These are phyloP conservation scores for Jamesozyma lodderae DNA, from an alignment of 805 yeast genomes.

Conservation along the genomic window DNA sequence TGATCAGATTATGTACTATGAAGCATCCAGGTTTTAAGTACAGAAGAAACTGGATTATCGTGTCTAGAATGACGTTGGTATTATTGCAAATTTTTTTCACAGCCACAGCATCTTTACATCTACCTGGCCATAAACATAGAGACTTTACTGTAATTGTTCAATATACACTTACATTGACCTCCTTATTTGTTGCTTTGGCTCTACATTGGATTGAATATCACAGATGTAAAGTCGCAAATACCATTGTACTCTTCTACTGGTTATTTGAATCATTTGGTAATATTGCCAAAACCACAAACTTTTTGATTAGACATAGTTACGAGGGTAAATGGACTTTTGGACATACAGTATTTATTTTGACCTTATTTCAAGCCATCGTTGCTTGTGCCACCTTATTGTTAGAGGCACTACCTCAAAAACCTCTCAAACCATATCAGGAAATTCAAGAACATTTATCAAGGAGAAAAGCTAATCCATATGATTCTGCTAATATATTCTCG, in stretches of 20 bases:
- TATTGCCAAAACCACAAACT: constrained; percentile 36
- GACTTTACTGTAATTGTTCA: constrained; percentile 18
- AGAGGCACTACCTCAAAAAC: constrained; percentile 35
- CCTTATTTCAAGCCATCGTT: constrained; percentile 28
- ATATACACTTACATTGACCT: constrained; percentile 27
- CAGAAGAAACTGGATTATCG: constrained; percentile 33
- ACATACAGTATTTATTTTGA: constrained; percentile 22
- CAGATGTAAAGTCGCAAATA: constrained; percentile 55
- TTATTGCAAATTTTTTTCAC: constrained; percentile 27
- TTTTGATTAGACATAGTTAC: constrained; percentile 29
- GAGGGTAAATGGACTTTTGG: constrained; percentile 24
- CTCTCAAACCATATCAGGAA: constrained; percentile 36
- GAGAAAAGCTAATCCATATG: constrained; percentile 32
- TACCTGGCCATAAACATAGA: constrained; percentile 13
- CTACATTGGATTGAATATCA: constrained; percentile 67
- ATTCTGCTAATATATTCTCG: constrained; percentile 56
- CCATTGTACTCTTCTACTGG: constrained; percentile 71
- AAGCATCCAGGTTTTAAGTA: constrained; percentile 26
- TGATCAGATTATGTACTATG: constrained; percentile 20
- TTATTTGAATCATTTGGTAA: constrained; percentile 44
- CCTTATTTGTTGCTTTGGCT: constrained; percentile 41
- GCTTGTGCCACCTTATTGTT: constrained; percentile 28
- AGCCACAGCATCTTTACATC: constrained; percentile 16
- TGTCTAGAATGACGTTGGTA: constrained; percentile 30
- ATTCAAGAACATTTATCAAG: constrained; percentile 23